Conservation (phyloP, 176 grass and related monocot genomes). For the Olyra latifolia region DNA sequence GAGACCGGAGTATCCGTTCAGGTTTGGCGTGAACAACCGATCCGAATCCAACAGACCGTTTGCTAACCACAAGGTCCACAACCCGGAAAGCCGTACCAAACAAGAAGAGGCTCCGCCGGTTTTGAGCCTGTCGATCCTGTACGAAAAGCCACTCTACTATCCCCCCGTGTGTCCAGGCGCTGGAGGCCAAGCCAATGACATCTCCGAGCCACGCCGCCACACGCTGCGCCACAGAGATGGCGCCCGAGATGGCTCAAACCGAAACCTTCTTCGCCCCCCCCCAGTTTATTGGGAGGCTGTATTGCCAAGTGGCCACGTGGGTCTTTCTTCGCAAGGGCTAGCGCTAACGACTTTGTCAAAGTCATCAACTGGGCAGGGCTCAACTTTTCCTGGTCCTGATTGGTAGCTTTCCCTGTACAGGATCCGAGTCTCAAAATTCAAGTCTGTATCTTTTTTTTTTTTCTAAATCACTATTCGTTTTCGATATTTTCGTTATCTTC, state of each 20-base stretch:
- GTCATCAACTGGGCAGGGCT: not conserved
- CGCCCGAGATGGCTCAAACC: not conserved
- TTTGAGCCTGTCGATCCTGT: not conserved
- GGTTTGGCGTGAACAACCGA: not conserved
- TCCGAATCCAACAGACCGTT: not conserved
- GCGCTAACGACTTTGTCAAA: not conserved
- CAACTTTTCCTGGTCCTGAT: too few species aligned
- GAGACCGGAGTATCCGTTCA: not conserved
- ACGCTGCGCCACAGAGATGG: not conserved
- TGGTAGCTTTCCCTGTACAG: too few species aligned
- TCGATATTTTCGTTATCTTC: too few species aligned
- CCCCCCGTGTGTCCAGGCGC: not conserved
- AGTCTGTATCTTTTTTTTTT: too few species aligned
- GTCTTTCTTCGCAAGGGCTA: too few species aligned
- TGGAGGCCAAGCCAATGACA: not conserved
- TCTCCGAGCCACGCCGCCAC: not conserved
- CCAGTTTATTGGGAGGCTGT: slow-evolving; percentile 37
- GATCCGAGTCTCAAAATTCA: too few species aligned
- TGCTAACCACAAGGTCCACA: not conserved
- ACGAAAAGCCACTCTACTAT: not conserved
- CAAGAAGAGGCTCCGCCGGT: not conserved
- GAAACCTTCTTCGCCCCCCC: not conserved
- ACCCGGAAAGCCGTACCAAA: not conserved
- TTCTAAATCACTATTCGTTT: too few species aligned
- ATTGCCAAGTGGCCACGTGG: slow-evolving; percentile 24